These are phyloP conservation scores for Huntiella savannae DNA, from an alignment of 2,329 filamentous ascomycete species.

Conservation along the genomic window DNA sequence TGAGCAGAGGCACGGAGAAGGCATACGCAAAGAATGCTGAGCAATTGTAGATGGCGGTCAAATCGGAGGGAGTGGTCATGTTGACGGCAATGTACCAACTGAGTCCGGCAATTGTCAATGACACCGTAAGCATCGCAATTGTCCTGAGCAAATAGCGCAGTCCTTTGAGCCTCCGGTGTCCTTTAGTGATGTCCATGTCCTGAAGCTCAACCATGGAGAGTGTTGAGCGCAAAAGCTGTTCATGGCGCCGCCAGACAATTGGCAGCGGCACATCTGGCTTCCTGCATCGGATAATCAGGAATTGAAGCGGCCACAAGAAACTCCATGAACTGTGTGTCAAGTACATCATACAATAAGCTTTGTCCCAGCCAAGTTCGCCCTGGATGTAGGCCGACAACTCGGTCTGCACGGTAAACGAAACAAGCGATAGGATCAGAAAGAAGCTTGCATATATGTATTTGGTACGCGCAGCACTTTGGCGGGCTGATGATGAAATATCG, in stretches of 20 bases:
- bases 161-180: constrained; percentile 18
- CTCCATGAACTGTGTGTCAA: constrained; percentile 90
- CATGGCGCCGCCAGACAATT: constrained; percentile 59
- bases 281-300: constrained; percentile 61
- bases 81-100: constrained; percentile 94
- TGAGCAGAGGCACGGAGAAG: constrained; percentile 77
- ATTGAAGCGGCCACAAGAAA: constrained; percentile 70
- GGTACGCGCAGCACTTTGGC: constrained; percentile 36
- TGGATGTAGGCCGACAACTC: constrained; percentile 93
- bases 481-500: constrained; percentile 20
- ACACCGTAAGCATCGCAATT: constrained; percentile 64
- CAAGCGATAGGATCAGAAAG: constrained; percentile 64
- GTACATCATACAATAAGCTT: constrained; percentile 99
- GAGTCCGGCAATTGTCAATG: constrained; percentile 74
- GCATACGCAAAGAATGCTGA: constrained; percentile 97
- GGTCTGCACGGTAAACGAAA: constrained; percentile 85
- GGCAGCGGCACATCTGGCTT: constrained; percentile 63
- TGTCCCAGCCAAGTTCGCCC: constrained; percentile 80
- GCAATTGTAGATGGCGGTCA: constrained; percentile 98
- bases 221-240: constrained; percentile 31
- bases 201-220: constrained; percentile 71
- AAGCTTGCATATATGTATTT: constrained; percentile 76
- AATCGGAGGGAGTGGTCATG: constrained; percentile 76
- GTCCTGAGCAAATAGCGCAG: constrained; percentile 56
- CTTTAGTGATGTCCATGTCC: constrained; percentile 44